phyloP scores from a whole-genome alignment of 441 rosid genomes.

The Aquilaria agallochum region DNA sequence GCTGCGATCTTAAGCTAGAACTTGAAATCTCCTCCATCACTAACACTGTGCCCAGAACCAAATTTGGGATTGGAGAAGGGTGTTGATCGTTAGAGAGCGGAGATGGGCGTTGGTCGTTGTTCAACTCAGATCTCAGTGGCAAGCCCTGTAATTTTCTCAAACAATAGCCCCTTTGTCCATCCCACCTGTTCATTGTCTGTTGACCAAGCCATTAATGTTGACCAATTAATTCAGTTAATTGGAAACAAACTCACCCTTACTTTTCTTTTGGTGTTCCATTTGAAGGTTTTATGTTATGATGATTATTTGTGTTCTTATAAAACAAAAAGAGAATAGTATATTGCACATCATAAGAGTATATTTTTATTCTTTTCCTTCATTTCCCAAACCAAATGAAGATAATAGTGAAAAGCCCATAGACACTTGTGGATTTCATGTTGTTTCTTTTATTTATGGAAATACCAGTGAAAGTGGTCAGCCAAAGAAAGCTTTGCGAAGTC shows the following conservation, averaged over 20 bases:
- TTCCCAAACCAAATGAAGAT: conserved; percentile 33
- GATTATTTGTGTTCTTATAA: conserved; percentile 9
- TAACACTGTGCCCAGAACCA: no score
- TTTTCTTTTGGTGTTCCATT: background rate
- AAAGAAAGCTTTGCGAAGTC: conserved; percentile 16
- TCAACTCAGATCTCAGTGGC: no score
- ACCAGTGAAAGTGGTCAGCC: conserved; percentile 33
- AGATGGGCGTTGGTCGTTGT: no score
- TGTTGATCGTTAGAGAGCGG: no score
- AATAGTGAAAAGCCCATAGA: conserved; percentile 30
- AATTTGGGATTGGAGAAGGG: no score
- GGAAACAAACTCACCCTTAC: conserved; percentile 4
- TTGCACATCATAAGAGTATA: background rate
- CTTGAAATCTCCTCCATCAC: no score
- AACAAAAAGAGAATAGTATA: background rate
- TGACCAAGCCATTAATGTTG: no score
- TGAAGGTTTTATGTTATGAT: background rate
- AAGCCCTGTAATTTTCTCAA: no score
- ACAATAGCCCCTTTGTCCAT: no score
- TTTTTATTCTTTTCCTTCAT: conserved; percentile 10
- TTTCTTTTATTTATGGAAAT: conserved; percentile 73
- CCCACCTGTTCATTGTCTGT: no score
- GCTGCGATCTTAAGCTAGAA: no score
- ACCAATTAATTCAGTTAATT: no score
- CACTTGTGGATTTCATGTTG: conserved; percentile 47